These are phyloP conservation scores for Herpetospermum pedunculosum DNA, from an alignment of 306 rosid genomes.

Conservation along the genomic window DNA sequence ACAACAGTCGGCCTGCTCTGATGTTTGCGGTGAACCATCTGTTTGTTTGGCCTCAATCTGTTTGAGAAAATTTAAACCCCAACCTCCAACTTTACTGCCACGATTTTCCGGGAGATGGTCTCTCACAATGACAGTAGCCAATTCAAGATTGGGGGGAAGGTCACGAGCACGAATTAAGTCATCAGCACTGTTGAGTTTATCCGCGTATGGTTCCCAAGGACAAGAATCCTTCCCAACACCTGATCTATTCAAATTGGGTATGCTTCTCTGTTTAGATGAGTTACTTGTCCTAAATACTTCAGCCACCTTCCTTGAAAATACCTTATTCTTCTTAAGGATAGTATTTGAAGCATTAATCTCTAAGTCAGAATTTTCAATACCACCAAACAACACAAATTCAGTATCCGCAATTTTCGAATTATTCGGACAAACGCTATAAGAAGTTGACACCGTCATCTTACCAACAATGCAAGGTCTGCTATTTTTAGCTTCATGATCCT, in stretches of 20 bases:
- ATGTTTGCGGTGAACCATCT: conserved; percentile 7
- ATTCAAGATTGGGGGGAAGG: conserved; percentile 65
- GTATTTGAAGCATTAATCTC: conserved; percentile 35
- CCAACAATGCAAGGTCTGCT: conserved; percentile 44
- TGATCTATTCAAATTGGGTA: conserved; percentile 34
- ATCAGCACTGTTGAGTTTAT: conserved; percentile 11
- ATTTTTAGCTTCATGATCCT: conserved; percentile 25
- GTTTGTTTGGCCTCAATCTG: conserved; percentile 37
- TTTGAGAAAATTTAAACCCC: conserved; percentile 92
- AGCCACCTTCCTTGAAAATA: conserved; percentile 53
- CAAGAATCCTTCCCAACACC: conserved; percentile 26
- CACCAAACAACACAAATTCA: conserved; percentile 54
- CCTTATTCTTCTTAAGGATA: conserved; percentile 47
- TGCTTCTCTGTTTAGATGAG: conserved; percentile 40
- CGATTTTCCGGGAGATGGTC: conserved; percentile 39
- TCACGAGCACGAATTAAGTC: conserved; percentile 19
- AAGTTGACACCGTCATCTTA: conserved; percentile 71
- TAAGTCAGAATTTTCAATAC: conserved; percentile 25
- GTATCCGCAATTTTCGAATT: conserved; percentile 51
- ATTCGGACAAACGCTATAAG: conserved; percentile 46
- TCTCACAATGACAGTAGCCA: conserved; percentile 70
- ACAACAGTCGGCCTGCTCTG: conserved; percentile 29
- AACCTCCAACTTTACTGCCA: conserved; percentile 54
- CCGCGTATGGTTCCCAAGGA: conserved; percentile 30
- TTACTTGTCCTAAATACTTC: conserved; percentile 46